Percentiles rank a stretch among this genome's conserved stretches.
Conservation (phyloP, 2,329 filamentous ascomycete species). For the Cercospora sesami region DNA sequence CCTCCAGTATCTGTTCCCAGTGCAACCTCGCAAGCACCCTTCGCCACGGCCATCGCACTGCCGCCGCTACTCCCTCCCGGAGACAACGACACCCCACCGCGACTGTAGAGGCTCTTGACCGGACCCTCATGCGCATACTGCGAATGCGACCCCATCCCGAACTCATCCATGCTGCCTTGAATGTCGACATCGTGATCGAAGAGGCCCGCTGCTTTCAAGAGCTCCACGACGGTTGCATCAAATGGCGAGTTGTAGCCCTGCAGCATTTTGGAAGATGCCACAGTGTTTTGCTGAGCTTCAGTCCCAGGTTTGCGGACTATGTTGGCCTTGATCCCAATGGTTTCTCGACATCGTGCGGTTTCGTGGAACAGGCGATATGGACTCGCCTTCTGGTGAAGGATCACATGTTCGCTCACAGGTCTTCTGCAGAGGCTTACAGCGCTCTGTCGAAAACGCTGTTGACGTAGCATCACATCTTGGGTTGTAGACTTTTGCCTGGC, state of each 20-base stretch:
- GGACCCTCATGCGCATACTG: constrained; percentile 66
- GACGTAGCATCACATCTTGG: constrained; percentile 28
- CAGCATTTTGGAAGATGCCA: constrained; percentile 78
- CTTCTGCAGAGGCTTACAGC: constrained; percentile 18
- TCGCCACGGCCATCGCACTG: constrained; percentile 79
- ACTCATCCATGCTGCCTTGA: constrained; percentile 85
- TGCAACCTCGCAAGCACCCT: constrained; percentile 64
- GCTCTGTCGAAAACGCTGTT: constrained; percentile 24
- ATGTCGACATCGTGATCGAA: constrained; percentile 64
- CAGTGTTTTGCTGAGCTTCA: constrained; percentile 55
- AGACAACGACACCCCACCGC: constrained; percentile 51
- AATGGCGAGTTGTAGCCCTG: constrained; percentile 69
- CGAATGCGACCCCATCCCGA: constrained; percentile 89
- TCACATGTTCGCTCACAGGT: constrained; percentile 10
- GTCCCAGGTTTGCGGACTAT: constrained; percentile 44
- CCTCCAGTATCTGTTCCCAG: constrained; percentile 93
- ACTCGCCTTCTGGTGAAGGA: background rate
- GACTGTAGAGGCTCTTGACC: constrained; percentile 56
- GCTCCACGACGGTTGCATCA: constrained; percentile 75
- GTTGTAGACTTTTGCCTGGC: background rate
- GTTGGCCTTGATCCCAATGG: constrained; percentile 54
- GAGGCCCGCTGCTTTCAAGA: constrained; percentile 64
- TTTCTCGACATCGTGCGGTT: constrained; percentile 1
- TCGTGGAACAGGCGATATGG: background rate
- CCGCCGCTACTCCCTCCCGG: constrained; percentile 91